Evolutionary conservation across 73 alveolate genomes (phyloP), one percentile per base, ranked within the genome.

Genomic region (Effrenium voratum): DNA sequence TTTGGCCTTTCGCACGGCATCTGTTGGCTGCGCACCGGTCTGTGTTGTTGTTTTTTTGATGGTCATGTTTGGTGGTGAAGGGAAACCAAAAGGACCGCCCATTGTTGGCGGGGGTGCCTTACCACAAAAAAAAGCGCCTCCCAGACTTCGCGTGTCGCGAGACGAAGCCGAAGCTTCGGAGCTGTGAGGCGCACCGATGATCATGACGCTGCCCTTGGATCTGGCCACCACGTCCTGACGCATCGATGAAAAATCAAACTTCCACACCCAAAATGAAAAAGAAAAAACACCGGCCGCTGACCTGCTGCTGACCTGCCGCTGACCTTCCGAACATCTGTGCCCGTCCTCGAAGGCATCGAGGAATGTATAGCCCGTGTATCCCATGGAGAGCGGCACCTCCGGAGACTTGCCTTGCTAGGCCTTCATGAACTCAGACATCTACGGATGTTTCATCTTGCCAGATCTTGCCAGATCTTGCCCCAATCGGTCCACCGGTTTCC

Each of bases 281-380:
- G n/a, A n/a, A n/a, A n/a, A n/a, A n/a, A n/a, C n/a, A n/a, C n/a
- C n/a, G n/a, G n/a, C n/a, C n/a, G n/a, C n/a, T n/a, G n/a, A n/a
- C n/a, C n/a, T n/a, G n/a, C n/a, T n/a, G n/a, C n/a, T n/a, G n/a
- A n/a, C n/a, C n/a, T n/a, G n/a, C n/a, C n/a, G n/a, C n/a, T n/a
- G n/a, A n/a, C n/a, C n/a, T n/a, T n/a, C n/a, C n/a, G n/a, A n/a
- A n/a, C n/a, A n/a, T n/a, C n/a, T n/a, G n/a, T n/a, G 38, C 41
- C n/a, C 2, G 66, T 90, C 97, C 97, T 90, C 97, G 38, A 90
- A 90, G n/a, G 97, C 97, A 68, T 90, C 97, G 38, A 90, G 66
- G 44, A 68, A 90, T 49, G 68, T 90, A 76, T 90, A 90, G 87
- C 97, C 97, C 26, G 55, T 5, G 87, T 90, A 90, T 52, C 97